These are phyloP conservation scores for Monosporozyma aerobia DNA, from an alignment of 805 yeast genomes.

Conservation along the genomic window DNA sequence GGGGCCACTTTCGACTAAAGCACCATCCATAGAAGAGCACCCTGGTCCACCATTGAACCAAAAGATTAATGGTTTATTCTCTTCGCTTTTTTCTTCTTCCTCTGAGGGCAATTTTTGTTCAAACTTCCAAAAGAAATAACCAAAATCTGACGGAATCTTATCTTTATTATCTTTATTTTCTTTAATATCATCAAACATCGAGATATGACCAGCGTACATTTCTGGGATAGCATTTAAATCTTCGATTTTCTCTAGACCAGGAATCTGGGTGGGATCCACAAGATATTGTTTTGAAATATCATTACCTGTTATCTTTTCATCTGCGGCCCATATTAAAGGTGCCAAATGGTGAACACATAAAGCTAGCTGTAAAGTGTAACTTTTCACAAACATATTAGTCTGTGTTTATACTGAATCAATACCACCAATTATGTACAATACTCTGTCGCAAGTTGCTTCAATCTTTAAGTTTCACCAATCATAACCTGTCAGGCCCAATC, in stretches of 20 bases:
- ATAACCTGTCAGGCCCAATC: not conserved
- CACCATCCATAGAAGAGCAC: conserved; percentile 97
- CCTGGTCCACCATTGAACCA: conserved; percentile 99
- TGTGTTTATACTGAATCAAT: not conserved
- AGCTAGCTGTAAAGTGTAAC: not conserved
- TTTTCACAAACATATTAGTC: not conserved
- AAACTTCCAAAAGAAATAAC: conserved; percentile 72
- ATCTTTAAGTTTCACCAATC: not conserved
- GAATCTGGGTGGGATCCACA: conserved; percentile 23
- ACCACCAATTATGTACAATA: no score
- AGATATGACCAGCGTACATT: conserved; percentile 62
- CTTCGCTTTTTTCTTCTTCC: conserved; percentile 22
- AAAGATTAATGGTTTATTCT: conserved; percentile 43
- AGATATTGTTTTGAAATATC: conserved; percentile 1
- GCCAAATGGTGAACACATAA: not conserved
- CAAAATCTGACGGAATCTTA: conserved; percentile 6
- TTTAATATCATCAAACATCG: conserved; percentile 25
- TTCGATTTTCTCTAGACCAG: conserved; percentile 19
- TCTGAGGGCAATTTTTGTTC: conserved; percentile 8
- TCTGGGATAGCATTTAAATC: conserved; percentile 18
- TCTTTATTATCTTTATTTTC: conserved; percentile 17
- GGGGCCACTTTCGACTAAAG: conserved; percentile 87
- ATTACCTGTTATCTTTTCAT: not conserved
- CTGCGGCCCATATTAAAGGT: not conserved
- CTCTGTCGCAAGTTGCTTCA: no score